Conservation (phyloP, 208 protist genomes). For the Leishmania aethiopica region DNA sequence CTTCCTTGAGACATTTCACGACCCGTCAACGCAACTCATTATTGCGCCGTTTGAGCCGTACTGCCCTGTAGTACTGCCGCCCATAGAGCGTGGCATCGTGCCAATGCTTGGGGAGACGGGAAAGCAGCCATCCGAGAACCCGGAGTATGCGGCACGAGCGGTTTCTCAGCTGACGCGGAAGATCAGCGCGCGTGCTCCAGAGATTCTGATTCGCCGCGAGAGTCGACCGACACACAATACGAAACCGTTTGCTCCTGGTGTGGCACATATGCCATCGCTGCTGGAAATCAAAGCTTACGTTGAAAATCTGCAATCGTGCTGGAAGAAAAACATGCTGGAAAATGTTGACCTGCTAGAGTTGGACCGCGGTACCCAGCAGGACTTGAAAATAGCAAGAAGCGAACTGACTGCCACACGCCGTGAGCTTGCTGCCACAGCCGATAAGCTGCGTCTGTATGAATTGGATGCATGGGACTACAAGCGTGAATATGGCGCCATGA, state of each 20-base stretch:
- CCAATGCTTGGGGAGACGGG: not conserved
- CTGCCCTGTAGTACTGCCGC: conserved; percentile 27
- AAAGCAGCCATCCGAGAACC: not conserved
- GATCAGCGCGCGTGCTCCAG: conserved; percentile 15
- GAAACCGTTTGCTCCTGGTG: conserved; percentile 45
- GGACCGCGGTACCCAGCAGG: conserved; percentile 54
- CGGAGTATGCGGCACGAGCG: conserved; percentile 9
- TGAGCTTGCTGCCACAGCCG: conserved; percentile 44
- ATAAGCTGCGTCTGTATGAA: conserved; percentile 79
- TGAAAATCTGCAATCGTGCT: conserved; percentile 86
- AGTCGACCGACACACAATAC: conserved; percentile 32
- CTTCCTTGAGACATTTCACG: conserved; percentile 79
- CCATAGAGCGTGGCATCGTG: conserved; percentile 8
- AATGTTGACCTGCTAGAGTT: conserved; percentile 65
- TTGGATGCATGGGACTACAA: conserved; percentile 75
- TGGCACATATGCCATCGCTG: conserved; percentile 60
- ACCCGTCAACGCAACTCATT: conserved; percentile 87
- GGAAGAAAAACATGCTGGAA: conserved; percentile 61
- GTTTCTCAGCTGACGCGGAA: conserved; percentile 19
- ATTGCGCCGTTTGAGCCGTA: conserved; percentile 69
- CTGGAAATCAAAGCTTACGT: conserved; percentile 78
- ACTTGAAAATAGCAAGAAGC: conserved; percentile 54
- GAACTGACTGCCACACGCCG: conserved; percentile 48
- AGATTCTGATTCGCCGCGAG: conserved; percentile 64
- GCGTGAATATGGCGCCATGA: conserved; percentile 68